Evolutionary conservation across 1,139 yeast species (phyloP).

Genomic region (Candida gigantensis): DNA sequence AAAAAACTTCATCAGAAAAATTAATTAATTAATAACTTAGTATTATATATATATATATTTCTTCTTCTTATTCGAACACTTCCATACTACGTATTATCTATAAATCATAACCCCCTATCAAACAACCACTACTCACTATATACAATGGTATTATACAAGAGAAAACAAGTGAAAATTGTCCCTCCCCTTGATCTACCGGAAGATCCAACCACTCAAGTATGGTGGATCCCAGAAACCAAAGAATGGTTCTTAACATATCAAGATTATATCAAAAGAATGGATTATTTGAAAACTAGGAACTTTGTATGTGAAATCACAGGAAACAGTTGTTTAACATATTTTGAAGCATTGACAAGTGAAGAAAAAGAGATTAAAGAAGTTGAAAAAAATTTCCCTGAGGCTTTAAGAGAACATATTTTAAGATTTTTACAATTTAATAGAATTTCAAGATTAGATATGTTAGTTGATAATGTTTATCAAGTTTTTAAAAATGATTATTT

Average conservation of each 20-base stretch:
- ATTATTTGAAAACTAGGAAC: conserved; percentile 70
- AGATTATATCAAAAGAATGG: conserved; percentile 67
- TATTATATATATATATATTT: no score
- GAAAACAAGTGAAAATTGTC: conserved; percentile 65
- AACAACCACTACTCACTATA: no score
- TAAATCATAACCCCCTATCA: no score
- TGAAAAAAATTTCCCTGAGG: conserved; percentile 84
- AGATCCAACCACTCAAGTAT: conserved; percentile 58
- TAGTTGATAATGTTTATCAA: conserved; percentile 81
- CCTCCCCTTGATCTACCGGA: conserved; percentile 58
- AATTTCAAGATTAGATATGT: conserved; percentile 78
- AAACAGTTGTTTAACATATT: conserved; percentile 84
- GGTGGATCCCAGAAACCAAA: conserved; percentile 78
- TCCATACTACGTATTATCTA: no score
- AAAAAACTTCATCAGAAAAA: no score
- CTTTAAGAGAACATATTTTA: conserved; percentile 86
- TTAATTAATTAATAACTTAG: no score
- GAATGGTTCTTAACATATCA: conserved; percentile 85
- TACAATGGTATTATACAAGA: conserved; percentile 69
- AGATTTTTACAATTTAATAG: conserved; percentile 81
- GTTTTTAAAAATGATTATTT: conserved; percentile 80
- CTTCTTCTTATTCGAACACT: no score
- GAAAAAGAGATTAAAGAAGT: conserved; percentile 65
- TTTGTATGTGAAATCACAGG: conserved; percentile 97
- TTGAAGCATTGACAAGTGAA: conserved; percentile 85